Base-by-base conservation (phyloP, 208 protist species). In the Lotmaria passim region DNA sequence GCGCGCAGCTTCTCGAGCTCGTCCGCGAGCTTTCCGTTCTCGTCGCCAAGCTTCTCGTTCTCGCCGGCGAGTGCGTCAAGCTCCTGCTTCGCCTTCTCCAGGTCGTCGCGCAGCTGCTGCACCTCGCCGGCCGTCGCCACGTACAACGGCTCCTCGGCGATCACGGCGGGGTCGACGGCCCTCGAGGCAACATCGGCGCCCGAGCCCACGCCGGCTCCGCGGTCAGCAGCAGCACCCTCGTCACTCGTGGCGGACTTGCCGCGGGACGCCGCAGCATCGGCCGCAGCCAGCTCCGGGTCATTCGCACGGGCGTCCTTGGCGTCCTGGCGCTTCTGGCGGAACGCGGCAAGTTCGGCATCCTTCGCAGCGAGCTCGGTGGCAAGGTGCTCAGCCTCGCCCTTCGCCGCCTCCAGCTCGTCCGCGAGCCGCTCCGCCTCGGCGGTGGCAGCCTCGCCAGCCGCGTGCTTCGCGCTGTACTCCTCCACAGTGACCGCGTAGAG, bases 131-230 rank as follows among this genome's bases (percentile, higher is more conserved):
- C 33, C 14, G 64, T 70, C 7, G 33, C 52, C 7, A 61, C 34
- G 64, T 70, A 72, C 28, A 72, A 36, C 30, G 66, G 55, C 66
- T 72, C 66, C 23, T 8, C 67, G 0, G 67, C 67, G 3, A 73
- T 55, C 0, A 59, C 48, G 36, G 47, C 67, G 34, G 55, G 67
- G 57, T 51, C 21, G n/a, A 73, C 44, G 19, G 56, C 41, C n/a
- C 26, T 23, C 12, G 53, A 33, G 33, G 55, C 47, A 14, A 55
- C 53, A 44, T 48, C 64, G n/a, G 7, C 44, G n/a, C 44, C n/a
- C 10, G 10, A 41, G 38, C 38, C 38, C 14, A n/a, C 38, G 38
- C 38, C 38, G 14, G 38, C 38, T 41, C 38, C 38, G 39, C 44
- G 19, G 46, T 15, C 50, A 56, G 24, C 8, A 4, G 10, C 36